Conservation (phyloP, 148 eudicot genomes). For the Simmondsia chinensis region DNA sequence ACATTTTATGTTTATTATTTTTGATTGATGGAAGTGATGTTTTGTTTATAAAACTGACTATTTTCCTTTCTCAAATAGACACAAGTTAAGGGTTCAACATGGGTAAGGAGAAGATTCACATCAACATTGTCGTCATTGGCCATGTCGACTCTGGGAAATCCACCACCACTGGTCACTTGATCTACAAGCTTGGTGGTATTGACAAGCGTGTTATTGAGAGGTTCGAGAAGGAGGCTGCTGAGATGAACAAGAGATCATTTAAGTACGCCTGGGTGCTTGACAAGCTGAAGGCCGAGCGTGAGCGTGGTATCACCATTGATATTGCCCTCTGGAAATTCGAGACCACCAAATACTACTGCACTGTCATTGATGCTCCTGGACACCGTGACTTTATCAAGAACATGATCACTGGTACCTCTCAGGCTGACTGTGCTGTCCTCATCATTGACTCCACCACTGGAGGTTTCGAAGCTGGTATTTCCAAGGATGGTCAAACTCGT, state of each 20-base stretch:
- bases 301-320: conserved; percentile 44
- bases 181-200: conserved; percentile 56
- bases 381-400: conserved; percentile 47
- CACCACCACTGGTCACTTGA: conserved; percentile 47
- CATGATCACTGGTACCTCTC: conserved; percentile 49
- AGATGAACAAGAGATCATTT: conserved; percentile 61
- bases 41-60: too few species aligned
- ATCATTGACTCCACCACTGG: conserved; percentile 54
- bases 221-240: conserved; percentile 55
- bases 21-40: too few species aligned
- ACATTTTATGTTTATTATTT: too few species aligned
- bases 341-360: conserved; percentile 45
- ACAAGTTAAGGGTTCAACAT: conserved; percentile 8
- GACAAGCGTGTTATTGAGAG: conserved; percentile 58
- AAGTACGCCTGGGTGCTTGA: conserved; percentile 58
- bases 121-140: conserved; percentile 45
- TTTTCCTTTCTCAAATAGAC: too few species aligned
- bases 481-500: conserved; percentile 57
- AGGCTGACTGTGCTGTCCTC: conserved; percentile 52
- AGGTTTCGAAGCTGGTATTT: conserved; percentile 56
- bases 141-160: conserved; percentile 52
- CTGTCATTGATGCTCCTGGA: conserved; percentile 44
- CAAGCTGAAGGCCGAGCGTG: conserved; percentile 46
- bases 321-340: conserved; percentile 46
- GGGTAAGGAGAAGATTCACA: conserved; percentile 47